phyloP scores from a whole-genome alignment of 2,329 filamentous ascomycete species.

The Coniella vitis region DNA sequence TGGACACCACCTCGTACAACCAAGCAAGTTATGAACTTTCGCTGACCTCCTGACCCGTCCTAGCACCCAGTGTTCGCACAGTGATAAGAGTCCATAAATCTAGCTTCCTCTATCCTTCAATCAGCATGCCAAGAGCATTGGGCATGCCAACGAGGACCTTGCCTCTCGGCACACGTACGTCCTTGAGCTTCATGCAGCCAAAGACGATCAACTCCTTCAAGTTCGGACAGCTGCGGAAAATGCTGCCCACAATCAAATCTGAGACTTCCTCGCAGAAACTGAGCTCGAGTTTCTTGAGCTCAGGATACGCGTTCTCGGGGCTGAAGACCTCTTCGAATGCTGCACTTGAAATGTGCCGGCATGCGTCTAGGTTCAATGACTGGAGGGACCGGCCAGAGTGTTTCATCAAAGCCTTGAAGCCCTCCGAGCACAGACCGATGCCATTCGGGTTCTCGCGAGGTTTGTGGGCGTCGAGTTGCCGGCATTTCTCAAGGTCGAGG shows the following conservation, averaged over 20 bases:
- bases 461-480: slow-evolving; percentile 65
- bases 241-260: slow-evolving; percentile 54
- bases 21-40: too few relatives aligned
- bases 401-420: slow-evolving; percentile 74
- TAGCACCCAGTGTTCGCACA: too few relatives aligned
- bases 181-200: slow-evolving; percentile 57
- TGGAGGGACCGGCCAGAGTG: slow-evolving; percentile 67
- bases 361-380: slow-evolving; percentile 72
- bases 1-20: too few relatives aligned
- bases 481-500: slow-evolving; percentile 70
- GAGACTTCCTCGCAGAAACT: slow-evolving; percentile 67
- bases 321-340: slow-evolving; percentile 72
- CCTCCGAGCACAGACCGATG: slow-evolving; percentile 67
- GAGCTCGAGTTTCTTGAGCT: slow-evolving; percentile 65
- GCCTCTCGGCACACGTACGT: slow-evolving; percentile 46
- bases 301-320: slow-evolving; percentile 53
- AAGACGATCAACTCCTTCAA: slow-evolving; percentile 55
- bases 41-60: too few relatives aligned
- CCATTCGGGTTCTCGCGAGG: slow-evolving; percentile 59
- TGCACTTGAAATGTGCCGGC: slow-evolving; percentile 67
- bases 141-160: slow-evolving; percentile 52
- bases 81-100: neutral
- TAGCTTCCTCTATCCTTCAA: slow-evolving; percentile 37
- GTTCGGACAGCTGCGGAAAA: slow-evolving; percentile 58
- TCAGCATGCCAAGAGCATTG: slow-evolving; percentile 54